Base-by-base conservation (phyloP, 164 flowering plant genomes). In the Stephania japonica region DNA sequence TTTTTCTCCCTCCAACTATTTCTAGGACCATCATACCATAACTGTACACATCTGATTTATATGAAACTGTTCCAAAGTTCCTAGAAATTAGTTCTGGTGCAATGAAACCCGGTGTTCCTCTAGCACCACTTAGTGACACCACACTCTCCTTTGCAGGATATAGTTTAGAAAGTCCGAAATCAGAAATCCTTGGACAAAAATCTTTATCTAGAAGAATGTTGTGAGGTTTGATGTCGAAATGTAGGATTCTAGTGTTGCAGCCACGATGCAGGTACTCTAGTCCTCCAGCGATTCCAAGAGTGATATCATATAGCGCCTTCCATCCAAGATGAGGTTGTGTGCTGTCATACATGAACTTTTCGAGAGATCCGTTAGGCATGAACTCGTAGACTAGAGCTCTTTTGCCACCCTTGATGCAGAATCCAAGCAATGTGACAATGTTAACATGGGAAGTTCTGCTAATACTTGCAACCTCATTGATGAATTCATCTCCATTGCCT, bases 1-100 rank as follows among this genome's bases (percentile, higher is more conserved):
- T 78, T 42, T 67, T 86, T 69, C 80, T 80, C 4, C 79, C 80
- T 21, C 84, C 86, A 68, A 77, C 83, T 81, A 86, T 86, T 73
- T 84, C 87, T 6, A 84, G 61, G 26, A 81, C 75, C 84, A 86
- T 79, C 85, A 84, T 86, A 23, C 89, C 89, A 38, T 80, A 86
- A 56, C 89, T 86, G 32, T 86, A 86, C 0, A 84, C 85, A 79
- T 86, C 87, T 0, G 86, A 82, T 70, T 84, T 86, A 43, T 83
- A 79, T 41, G 87, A 84, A 24, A 84, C 83, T 6, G 32, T 66
- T 69, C 89, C 87, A 68, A 83, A 76, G 63, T 63, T 71, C 67
- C 84, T 81, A n/a, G 26, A 74, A 16, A 79, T 71, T 18, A 82
- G 80, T 75, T 86, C 86, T 1, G 86, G 86, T 42, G 85, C 89